These are phyloP conservation scores for Cyberlindnera mrakii DNA, from an alignment of 805 yeast species.

Conservation along the genomic window DNA sequence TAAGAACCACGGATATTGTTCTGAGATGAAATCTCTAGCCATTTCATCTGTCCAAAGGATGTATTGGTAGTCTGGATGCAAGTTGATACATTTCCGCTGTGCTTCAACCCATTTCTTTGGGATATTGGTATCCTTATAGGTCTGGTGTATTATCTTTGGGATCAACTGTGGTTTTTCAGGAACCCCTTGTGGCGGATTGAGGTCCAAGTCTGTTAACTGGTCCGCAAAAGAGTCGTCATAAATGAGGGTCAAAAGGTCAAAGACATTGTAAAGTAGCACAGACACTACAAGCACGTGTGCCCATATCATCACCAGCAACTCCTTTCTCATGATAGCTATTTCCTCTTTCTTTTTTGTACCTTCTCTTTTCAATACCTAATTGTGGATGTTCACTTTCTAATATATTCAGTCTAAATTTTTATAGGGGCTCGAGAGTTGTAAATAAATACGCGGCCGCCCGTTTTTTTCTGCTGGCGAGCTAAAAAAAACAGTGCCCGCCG, in stretches of 20 bases:
- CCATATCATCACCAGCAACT: constrained; percentile 52
- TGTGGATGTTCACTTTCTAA: too few species aligned
- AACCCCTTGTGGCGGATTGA: constrained; percentile 45
- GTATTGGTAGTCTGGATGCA: constrained; percentile 86
- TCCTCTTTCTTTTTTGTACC: background rate
- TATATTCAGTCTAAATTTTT: too few species aligned
- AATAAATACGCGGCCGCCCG: too few species aligned
- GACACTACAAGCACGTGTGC: constrained; percentile 43
- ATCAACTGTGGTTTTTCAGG: constrained; percentile 49
- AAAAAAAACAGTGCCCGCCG: too few species aligned
- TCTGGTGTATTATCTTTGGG: constrained; percentile 91
- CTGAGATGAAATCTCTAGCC: constrained; percentile 71
- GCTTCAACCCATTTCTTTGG: constrained; percentile 81
- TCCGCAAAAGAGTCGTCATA: constrained; percentile 65
- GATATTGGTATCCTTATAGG: constrained; percentile 71
- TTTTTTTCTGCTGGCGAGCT: too few species aligned
- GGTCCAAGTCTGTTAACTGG: constrained; percentile 55
- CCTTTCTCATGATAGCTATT: constrained; percentile 49
- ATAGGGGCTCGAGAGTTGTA: too few species aligned
- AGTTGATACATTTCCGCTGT: constrained; percentile 66
- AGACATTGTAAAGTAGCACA: constrained; percentile 50
- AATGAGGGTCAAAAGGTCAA: constrained; percentile 68
- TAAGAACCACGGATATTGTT: constrained; percentile 83
- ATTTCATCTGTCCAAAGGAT: constrained; percentile 86
- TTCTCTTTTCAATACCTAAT: too few species aligned